Base-by-base conservation (phyloP, 2,329 filamentous ascomycete species). In the Colletotrichum graminicola region DNA sequence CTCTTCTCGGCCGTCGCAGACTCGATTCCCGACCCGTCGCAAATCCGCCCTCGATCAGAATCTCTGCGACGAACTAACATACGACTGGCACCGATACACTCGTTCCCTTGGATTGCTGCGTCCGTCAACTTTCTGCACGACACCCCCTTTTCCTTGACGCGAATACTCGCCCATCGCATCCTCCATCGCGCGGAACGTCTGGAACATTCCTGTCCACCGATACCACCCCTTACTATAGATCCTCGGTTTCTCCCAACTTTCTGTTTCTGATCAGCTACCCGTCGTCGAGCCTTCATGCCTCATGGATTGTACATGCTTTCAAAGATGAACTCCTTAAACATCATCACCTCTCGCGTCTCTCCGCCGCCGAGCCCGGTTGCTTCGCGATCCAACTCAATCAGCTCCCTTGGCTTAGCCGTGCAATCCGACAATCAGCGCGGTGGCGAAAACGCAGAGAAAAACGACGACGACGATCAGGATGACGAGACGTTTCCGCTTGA, bases 281-380 rank as follows among this genome's bases (percentile, higher is more conserved):
- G 51, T 45, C 70, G 51, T 60, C 66, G 62, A 62, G 36, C 34
- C 62, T 62, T 51, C 66, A 72, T 74, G 74, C 76, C 79, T 84
- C 83, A 89, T 91, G 89, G 89, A 87, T 86, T 82, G 81, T 81
- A 81, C 78, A 80, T 81, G 77, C 76, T 79, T 77, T 82, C 83
- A 86, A 93, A 88, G 84, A 98, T 98, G 95, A 98, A 98, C 91
- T 97, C 95, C 78, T 87, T 97, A 86, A 97, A 96, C 85, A 94
- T 97, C 82, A 90, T 98, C 81, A 96, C 94, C 79, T 91, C 93
- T 81, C 92, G 93, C 84, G 93, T 95, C 80, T 90, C 90, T 76
- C 88, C 89, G 75, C 81, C 89, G 66, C 83, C 88, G 71, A 89
- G 85, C 76, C 85, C 88, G 43, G 79, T 81, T 55, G 85, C 88